phyloP scores from a whole-genome alignment of 371 early-diverging fungal species.

The Rhizopus arrhizus region DNA sequence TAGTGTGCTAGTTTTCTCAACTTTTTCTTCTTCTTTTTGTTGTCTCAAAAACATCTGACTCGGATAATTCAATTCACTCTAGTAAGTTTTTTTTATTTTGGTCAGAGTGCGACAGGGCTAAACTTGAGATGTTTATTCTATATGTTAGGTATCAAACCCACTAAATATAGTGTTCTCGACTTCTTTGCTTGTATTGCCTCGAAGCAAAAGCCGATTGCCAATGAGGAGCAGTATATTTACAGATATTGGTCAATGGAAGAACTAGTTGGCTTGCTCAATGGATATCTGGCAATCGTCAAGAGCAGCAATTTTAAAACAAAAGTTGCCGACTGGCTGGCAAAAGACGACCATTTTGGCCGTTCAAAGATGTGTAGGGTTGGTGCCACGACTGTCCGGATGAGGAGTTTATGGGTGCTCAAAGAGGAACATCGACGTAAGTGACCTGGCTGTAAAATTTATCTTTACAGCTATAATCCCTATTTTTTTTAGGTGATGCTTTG shows the following conservation, averaged over 20 bases:
- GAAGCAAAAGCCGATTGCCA: no score
- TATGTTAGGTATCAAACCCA: slow-evolving; percentile 1
- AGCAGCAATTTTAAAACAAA: slow-evolving; percentile 5
- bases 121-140: slow-evolving; percentile 1
- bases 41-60: not conserved
- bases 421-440: slow-evolving; percentile 5
- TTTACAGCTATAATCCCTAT: no score
- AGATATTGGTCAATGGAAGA: no score
- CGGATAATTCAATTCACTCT: slow-evolving; percentile 1
- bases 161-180: not conserved
- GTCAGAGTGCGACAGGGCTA: slow-evolving; percentile 1
- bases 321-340: slow-evolving; percentile 4
- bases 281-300: slow-evolving; percentile 1
- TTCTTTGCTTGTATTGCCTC: no score
- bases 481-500: no score
- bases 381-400: slow-evolving; percentile 1
- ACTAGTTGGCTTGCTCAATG: slow-evolving; percentile 5
- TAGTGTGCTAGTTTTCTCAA: slow-evolving; percentile 5
- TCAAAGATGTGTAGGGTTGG: slow-evolving; percentile 8
- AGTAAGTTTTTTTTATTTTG: slow-evolving; percentile 7
- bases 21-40: not conserved
- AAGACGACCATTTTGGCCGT: slow-evolving; percentile 1
- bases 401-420: slow-evolving; percentile 5
- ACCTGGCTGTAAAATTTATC: not conserved
- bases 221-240: no score